Percentiles rank a stretch among this genome's conserved stretches.
phyloP scores from a whole-genome alignment of 1,284 basidiomycete species.

The Agroathelia rolfsii region DNA sequence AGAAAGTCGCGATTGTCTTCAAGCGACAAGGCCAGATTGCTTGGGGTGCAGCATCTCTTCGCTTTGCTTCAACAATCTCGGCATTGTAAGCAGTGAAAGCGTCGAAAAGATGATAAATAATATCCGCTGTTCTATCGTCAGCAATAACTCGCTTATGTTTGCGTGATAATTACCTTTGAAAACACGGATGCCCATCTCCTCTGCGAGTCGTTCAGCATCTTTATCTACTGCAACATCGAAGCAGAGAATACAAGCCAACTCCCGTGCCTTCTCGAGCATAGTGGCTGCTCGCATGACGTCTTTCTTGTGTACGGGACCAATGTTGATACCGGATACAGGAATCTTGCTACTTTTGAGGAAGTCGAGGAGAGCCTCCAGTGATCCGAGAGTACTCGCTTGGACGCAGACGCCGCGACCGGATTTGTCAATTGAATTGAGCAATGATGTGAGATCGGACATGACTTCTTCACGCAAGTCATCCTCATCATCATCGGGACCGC shows the following conservation, averaged over 20 bases:
- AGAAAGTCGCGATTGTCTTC: slow-evolving; percentile 88
- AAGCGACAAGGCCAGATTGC: slow-evolving; percentile 97
- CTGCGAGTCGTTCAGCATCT: slow-evolving; percentile 85
- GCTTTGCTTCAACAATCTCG: slow-evolving; percentile 89
- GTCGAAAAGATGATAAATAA: slow-evolving; percentile 99
- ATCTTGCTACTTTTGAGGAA: slow-evolving; percentile 96
- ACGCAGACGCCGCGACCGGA: slow-evolving; percentile 95
- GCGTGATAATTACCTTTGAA: slow-evolving; percentile 67
- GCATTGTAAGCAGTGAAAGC: slow-evolving; percentile 95
- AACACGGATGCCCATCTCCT: slow-evolving; percentile 87
- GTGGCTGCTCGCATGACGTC: slow-evolving; percentile 90
- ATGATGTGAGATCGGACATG: slow-evolving; percentile 90
- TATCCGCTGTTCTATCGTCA: slow-evolving; percentile 56
- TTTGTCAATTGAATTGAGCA: slow-evolving; percentile 90
- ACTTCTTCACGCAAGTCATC: slow-evolving; percentile 92
- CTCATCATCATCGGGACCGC: slow-evolving; percentile 92
- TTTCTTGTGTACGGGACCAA: slow-evolving; percentile 95
- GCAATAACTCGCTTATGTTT: not conserved
- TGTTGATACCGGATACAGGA: slow-evolving; percentile 95
- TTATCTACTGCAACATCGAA: slow-evolving; percentile 95
- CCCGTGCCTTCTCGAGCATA: slow-evolving; percentile 95
- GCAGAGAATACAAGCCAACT: slow-evolving; percentile 90
- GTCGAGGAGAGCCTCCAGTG: slow-evolving; percentile 92
- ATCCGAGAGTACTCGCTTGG: slow-evolving; percentile 95
- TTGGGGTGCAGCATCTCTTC: slow-evolving; percentile 84